Percentiles rank a stretch among this genome's conserved stretches.
These are phyloP conservation scores for Angophora floribunda DNA, from an alignment of 345 rosid genomes.

Conservation along the genomic window DNA sequence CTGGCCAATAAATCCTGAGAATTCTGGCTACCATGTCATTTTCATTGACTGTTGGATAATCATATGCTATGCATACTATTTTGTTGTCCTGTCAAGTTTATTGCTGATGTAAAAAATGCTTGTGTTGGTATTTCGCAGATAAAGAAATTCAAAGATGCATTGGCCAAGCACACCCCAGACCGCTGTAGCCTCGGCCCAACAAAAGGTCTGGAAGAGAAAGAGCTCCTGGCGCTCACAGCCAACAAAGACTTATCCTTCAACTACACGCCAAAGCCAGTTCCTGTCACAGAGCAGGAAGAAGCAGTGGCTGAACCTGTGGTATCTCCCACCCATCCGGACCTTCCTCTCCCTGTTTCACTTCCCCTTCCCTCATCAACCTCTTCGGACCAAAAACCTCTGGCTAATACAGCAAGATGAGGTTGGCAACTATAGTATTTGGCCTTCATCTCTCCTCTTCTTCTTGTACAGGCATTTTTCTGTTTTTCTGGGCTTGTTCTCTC, in stretches of 20 bases:
- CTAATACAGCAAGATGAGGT: constrained; percentile 30
- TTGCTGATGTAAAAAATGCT: neutral
- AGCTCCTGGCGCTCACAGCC: constrained; percentile 76
- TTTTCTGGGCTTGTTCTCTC: neutral
- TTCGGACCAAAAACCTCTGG: constrained; percentile 23
- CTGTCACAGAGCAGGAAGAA: constrained; percentile 10
- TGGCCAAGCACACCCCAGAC: constrained; percentile 74
- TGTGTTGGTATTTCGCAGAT: constrained; percentile 29
- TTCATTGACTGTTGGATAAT: neutral
- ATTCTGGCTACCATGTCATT: neutral
- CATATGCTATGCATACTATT: neutral
- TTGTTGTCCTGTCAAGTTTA: neutral
- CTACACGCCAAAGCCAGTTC: constrained; percentile 35
- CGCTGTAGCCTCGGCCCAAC: constrained; percentile 73
- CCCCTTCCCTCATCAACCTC: neutral
- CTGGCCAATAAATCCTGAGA: neutral
- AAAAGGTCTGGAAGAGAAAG: constrained; percentile 88
- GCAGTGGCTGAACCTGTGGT: constrained; percentile 3
- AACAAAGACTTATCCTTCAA: constrained; percentile 77
- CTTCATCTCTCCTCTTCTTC: neutral
- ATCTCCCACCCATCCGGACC: neutral
- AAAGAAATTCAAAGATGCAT: constrained; percentile 84
- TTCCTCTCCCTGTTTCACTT: constrained; percentile 8
- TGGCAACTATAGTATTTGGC: neutral
- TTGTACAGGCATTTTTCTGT: constrained; percentile 12